phyloP scores from a whole-genome alignment of 345 rosid genomes.

The Arabidopsis suecica region DNA sequence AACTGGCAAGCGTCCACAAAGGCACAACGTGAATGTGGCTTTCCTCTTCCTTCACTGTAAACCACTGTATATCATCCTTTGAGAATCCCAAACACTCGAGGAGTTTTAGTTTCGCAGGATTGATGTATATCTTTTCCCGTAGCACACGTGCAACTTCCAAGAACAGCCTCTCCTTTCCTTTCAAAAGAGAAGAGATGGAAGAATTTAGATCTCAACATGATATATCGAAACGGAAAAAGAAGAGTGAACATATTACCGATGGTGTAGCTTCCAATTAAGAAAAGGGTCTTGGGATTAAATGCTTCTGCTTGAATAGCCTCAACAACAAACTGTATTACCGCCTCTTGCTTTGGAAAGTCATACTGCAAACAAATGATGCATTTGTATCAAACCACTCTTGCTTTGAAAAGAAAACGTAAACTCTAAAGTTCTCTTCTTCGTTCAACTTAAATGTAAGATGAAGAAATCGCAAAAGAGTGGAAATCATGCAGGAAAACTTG shows the following conservation, averaged over 20 bases:
- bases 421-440: neutral
- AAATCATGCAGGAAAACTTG: neutral
- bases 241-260: constrained; percentile 58
- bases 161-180: constrained; percentile 93
- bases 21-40: constrained; percentile 96
- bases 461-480: too few relatives aligned
- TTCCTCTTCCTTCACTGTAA: constrained; percentile 78
- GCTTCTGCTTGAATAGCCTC: constrained; percentile 98
- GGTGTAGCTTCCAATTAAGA: constrained; percentile 92
- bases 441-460: too few relatives aligned
- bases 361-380: constrained; percentile 58
- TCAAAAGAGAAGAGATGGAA: constrained; percentile 23
- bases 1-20: constrained; percentile 96
- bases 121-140: constrained; percentile 69
- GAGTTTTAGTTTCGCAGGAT: constrained; percentile 68
- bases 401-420: neutral
- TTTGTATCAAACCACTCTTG: neutral
- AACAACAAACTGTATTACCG: constrained; percentile 86
- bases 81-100: constrained; percentile 79
- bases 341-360: constrained; percentile 96
- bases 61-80: constrained; percentile 86
- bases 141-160: constrained; percentile 91
- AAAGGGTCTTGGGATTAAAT: constrained; percentile 86
- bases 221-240: constrained; percentile 11
- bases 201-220: constrained; percentile 1